Base-by-base conservation (phyloP, 2,329 filamentous ascomycete species). In the Aureobasidium sp. region DNA sequence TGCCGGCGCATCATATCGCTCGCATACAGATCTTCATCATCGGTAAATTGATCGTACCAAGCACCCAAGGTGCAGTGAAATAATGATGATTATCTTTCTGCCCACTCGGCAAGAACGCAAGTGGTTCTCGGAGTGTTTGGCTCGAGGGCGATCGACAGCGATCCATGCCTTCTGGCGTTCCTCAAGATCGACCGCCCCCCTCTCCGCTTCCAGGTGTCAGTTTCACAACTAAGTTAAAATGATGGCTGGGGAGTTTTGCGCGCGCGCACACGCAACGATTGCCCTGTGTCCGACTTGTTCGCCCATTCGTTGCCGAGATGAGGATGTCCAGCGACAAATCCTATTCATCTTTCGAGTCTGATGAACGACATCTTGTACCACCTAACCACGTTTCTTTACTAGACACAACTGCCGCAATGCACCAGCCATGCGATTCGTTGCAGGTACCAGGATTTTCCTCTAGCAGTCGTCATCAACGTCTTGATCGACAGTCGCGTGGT, bases 401-500 rank as follows among this genome's bases (percentile, higher is more conserved):
- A 15, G 24, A 37, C 32, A 29, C 29, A 29, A 41, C 55, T 47
- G 29, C 55, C 43, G 43, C 55, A 48, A 50, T 60, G 46, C 57
- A 27, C 57, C 57, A 29, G 46, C 44, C 57, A 60, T 51, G 57
- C 57, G 37, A 59, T 41, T 20, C 34, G 57, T 60, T 60, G 57
- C 57, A 60, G 44, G 57, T 60, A 51, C 46, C 46, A 43, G 57
- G 44, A 51, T 50, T 37, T 32, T 15, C 44, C 46, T 43, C 46
- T 32, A 50, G 27, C 34, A 50, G 57, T 60, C 57, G 57, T 60
- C 57, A 60, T 50, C 46, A 60, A 60, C 57, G 57, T 60, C 44
- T 41, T 60, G 57, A 60, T 60, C 57, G 39, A 37, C 57, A 44
- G 41, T 60, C 57, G 57, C 57, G 57, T 60, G 57, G 57, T 60